These are phyloP conservation scores for Zoysia pacifica DNA, from an alignment of 176 grass and related monocot species.

Conservation along the genomic window DNA sequence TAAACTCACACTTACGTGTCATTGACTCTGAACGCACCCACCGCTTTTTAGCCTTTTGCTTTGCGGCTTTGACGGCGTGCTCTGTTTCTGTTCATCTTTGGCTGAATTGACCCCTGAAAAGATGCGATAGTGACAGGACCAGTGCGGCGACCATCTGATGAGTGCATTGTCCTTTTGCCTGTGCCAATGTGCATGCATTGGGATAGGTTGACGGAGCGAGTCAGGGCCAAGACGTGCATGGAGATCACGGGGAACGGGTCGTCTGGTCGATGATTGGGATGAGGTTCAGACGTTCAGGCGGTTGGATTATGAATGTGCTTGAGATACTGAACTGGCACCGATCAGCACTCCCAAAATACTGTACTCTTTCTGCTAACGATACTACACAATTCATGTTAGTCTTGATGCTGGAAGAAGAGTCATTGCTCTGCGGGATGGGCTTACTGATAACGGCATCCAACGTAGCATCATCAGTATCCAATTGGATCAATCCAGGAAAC, in stretches of 20 bases:
- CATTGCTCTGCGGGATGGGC: too few species aligned
- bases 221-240: neutral
- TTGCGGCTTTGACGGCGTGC: neutral
- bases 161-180: slow-evolving; percentile 30
- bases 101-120: slow-evolving; percentile 41
- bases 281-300: too few species aligned
- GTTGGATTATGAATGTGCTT: neutral
- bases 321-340: neutral
- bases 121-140: slow-evolving; percentile 40
- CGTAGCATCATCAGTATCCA: too few species aligned
- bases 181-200: slow-evolving; percentile 8
- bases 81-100: slow-evolving; percentile 27
- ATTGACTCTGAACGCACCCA: too few species aligned
- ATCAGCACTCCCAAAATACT: too few species aligned
- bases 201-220: neutral
- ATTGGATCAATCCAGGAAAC: too few species aligned
- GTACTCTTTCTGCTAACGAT: too few species aligned
- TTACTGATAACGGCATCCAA: too few species aligned
- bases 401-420: too few species aligned
- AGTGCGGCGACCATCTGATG: neutral
- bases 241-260: neutral
- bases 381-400: too few species aligned
- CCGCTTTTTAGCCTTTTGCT: too few species aligned
- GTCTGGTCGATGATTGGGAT: neutral
- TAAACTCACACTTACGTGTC: too few species aligned